Conservation (phyloP, 371 early-diverging fungal species). For the Mucor circinelloides region DNA sequence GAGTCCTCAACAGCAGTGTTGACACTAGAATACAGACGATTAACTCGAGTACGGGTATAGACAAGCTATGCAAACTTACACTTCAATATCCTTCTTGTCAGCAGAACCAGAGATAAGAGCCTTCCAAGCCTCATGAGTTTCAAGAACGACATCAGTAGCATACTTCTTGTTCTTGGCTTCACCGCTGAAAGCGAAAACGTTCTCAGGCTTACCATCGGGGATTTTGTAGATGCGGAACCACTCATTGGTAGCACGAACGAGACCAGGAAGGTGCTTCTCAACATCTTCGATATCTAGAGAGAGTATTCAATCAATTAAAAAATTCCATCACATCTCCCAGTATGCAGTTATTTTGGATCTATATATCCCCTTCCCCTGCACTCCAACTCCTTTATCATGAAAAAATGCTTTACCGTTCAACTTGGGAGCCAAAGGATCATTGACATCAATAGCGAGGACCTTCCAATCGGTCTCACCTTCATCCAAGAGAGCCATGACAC, state of each 20-base stretch:
- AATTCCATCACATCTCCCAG: background rate
- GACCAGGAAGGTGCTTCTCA: conserved; percentile 89
- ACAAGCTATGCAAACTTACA: conserved; percentile 50
- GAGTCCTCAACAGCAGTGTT: conserved; percentile 76
- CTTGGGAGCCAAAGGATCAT: conserved; percentile 87
- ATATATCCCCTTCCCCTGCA: background rate
- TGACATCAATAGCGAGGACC: conserved; percentile 89
- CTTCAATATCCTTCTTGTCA: conserved; percentile 72
- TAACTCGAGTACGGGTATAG: background rate
- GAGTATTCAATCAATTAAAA: background rate
- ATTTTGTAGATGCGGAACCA: conserved; percentile 99
- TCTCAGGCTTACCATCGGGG: conserved; percentile 96
- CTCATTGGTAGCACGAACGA: conserved; percentile 89
- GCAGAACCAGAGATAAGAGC: conserved; percentile 73
- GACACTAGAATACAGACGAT: conserved; percentile 37
- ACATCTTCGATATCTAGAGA: conserved; percentile 88
- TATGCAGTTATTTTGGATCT: background rate
- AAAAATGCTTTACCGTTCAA: conserved; percentile 62
- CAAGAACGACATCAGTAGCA: conserved; percentile 90
- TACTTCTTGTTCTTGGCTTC: conserved; percentile 92
- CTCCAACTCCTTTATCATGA: background rate
- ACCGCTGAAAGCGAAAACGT: conserved; percentile 96
- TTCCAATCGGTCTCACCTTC: conserved; percentile 99
- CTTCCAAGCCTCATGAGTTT: conserved; percentile 97
- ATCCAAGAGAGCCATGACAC: conserved; percentile 94